Percentiles rank a stretch among this genome's conserved stretches.
Evolutionary conservation across 1,284 basidiomycete species (phyloP).

Genomic region (Irpex lacteus): DNA sequence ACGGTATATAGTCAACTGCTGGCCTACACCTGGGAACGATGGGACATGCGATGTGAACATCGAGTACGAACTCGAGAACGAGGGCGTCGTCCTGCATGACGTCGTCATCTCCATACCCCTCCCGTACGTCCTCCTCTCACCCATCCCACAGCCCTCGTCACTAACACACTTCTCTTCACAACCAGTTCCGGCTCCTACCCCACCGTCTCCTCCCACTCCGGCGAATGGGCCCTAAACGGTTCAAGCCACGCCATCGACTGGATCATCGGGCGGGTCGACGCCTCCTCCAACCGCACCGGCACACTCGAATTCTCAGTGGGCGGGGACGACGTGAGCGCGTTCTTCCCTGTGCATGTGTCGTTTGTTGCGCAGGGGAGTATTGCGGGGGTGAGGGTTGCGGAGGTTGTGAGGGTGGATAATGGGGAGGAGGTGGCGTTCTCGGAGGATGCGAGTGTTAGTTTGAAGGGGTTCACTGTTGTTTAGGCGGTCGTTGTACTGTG

Average conservation of each 20-base stretch:
- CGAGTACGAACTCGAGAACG: conserved; percentile 94
- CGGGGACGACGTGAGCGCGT: conserved; percentile 79
- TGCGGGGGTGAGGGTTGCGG: conserved; percentile 64
- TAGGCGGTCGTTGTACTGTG: conserved; percentile 9
- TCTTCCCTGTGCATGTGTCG: conserved; percentile 90
- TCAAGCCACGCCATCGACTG: conserved; percentile 81
- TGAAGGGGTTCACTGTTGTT: conserved; percentile 64
- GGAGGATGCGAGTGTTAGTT: conserved; percentile 70
- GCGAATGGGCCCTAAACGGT: conserved; percentile 81
- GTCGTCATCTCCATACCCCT: conserved; percentile 90
- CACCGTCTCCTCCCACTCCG: conserved; percentile 75
- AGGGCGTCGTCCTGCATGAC: conserved; percentile 77
- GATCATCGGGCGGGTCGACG: conserved; percentile 66
- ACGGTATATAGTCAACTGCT: conserved; percentile 77
- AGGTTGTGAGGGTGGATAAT: conserved; percentile 55
- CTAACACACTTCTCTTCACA: conserved; percentile 10
- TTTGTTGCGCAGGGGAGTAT: conserved; percentile 83
- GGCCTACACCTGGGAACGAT: conserved; percentile 91
- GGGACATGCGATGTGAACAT: conserved; percentile 92
- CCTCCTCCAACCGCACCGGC: conserved; percentile 63
- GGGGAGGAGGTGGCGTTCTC: conserved; percentile 70
- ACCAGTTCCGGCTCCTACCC: conserved; percentile 79
- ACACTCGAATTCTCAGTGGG: conserved; percentile 86
- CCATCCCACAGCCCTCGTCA: conserved; percentile 1
- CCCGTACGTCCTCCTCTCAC: conserved; percentile 56